Evolutionary conservation across 352 stramenopile genomes (phyloP).

Genomic region (Globisporangium middletonii): DNA sequence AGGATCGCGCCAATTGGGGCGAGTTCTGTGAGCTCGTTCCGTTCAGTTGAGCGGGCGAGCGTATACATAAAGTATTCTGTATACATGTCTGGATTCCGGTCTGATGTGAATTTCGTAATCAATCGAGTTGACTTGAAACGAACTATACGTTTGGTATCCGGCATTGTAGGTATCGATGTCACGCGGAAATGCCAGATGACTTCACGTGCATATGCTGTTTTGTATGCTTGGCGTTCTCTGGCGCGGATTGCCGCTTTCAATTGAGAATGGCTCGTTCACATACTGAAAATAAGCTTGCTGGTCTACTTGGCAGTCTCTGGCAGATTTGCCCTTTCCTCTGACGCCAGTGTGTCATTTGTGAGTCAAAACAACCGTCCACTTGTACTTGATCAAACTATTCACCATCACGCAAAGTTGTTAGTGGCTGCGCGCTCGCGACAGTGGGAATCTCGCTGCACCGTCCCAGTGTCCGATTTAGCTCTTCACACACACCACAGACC

Average conservation of each 20-base stretch:
- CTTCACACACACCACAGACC: background rate
- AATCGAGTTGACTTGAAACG: too few relatives aligned
- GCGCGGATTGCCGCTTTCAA: background rate
- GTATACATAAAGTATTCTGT: too few relatives aligned
- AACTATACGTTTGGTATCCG: too few relatives aligned
- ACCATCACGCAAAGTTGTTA: background rate
- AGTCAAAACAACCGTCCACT: background rate
- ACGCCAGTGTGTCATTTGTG: background rate
- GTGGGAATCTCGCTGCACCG: background rate
- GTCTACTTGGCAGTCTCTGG: background rate
- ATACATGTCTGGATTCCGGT: too few relatives aligned
- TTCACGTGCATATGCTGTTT: too few relatives aligned
- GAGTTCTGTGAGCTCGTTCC: too few relatives aligned
- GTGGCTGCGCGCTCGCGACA: background rate
- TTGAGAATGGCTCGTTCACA: background rate
- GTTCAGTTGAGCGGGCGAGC: too few relatives aligned
- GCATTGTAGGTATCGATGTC: too few relatives aligned
- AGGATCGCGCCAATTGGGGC: too few relatives aligned
- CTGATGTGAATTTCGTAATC: too few relatives aligned
- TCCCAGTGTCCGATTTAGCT: constrained; percentile 11
- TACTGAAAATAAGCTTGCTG: background rate
- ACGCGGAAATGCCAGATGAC: too few relatives aligned
- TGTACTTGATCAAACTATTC: background rate
- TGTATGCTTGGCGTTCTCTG: background rate
- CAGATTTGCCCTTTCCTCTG: background rate